Conservation (phyloP, 805 yeast genomes). For the Saturnispora sekii region DNA sequence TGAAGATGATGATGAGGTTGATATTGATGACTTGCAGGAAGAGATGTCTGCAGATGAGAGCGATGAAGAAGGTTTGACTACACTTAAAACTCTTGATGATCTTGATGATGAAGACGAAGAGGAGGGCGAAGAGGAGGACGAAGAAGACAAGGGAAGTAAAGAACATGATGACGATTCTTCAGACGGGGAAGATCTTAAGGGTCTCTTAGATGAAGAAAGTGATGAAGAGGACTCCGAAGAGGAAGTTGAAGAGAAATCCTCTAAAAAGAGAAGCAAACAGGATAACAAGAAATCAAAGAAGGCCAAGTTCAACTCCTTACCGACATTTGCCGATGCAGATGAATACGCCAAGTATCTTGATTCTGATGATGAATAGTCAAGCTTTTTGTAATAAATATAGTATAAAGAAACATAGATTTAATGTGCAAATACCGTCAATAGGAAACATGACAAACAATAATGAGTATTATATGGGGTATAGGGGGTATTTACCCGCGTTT, state of each 20-base stretch:
- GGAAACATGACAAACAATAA: too few relatives aligned
- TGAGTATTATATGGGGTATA: too few relatives aligned
- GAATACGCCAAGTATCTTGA: slow-evolving; percentile 69
- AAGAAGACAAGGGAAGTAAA: slow-evolving; percentile 16
- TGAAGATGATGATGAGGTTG: slow-evolving; percentile 25
- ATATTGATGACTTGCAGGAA: slow-evolving; percentile 26
- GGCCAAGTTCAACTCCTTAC: slow-evolving; percentile 55
- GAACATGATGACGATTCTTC: slow-evolving; percentile 18
- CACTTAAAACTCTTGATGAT: slow-evolving; percentile 17
- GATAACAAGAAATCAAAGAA: slow-evolving; percentile 23
- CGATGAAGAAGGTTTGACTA: slow-evolving; percentile 23
- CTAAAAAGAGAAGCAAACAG: slow-evolving; percentile 17
- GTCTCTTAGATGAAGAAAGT: slow-evolving; percentile 16
- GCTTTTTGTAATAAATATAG: neutral
- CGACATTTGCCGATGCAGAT: slow-evolving; percentile 81
- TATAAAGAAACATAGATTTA: neutral
- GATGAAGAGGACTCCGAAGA: slow-evolving; percentile 19
- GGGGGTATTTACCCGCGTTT: too few relatives aligned
- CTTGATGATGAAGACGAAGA: slow-evolving; percentile 24
- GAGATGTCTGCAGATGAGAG: slow-evolving; percentile 24
- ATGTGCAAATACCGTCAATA: too few relatives aligned
- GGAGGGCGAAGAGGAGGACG: slow-evolving; percentile 13
- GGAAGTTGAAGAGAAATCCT: slow-evolving; percentile 15
- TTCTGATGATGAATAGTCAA: slow-evolving; percentile 40
- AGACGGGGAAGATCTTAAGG: slow-evolving; percentile 21